Conservation (phyloP, 2,329 filamentous ascomycete genomes). For the Pezicula radicicola region DNA sequence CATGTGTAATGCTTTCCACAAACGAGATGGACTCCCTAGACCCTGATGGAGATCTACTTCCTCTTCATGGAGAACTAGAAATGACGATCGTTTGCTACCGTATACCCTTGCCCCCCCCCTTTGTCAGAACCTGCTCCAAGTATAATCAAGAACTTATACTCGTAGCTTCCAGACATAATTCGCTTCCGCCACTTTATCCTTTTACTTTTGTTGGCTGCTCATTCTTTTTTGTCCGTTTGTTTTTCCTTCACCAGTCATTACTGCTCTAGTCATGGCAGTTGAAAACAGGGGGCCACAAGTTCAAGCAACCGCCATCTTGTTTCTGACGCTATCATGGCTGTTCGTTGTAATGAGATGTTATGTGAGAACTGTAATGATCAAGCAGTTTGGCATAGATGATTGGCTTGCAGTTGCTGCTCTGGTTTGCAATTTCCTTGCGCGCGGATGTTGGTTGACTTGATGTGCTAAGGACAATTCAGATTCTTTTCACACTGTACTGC, state of each 20-base stretch:
- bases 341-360: constrained; percentile 40
- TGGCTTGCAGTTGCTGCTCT: constrained; percentile 43
- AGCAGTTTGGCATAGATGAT: constrained; percentile 43
- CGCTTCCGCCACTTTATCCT: too few species aligned
- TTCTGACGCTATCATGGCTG: constrained; percentile 34
- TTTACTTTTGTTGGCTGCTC: too few species aligned
- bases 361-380: constrained; percentile 40
- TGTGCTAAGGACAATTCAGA: constrained; percentile 4
- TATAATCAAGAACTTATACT: too few species aligned
- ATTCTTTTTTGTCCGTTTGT: neutral
- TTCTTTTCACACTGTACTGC: constrained; percentile 13
- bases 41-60: too few species aligned
- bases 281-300: constrained; percentile 16
- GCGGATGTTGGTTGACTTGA: neutral
- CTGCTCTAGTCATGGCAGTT: constrained; percentile 5
- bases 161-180: too few species aligned
- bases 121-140: too few species aligned
- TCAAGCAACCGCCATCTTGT: constrained; percentile 18
- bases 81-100: too few species aligned
- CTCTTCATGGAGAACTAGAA: too few species aligned
- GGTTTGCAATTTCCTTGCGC: constrained; percentile 28
- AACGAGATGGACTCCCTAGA: too few species aligned
- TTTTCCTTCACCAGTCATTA: neutral
- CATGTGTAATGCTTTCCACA: too few species aligned
- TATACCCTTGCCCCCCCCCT: too few species aligned